Conservation (phyloP, 768 basidiomycete genomes). For the Termitomyces sp. region DNA sequence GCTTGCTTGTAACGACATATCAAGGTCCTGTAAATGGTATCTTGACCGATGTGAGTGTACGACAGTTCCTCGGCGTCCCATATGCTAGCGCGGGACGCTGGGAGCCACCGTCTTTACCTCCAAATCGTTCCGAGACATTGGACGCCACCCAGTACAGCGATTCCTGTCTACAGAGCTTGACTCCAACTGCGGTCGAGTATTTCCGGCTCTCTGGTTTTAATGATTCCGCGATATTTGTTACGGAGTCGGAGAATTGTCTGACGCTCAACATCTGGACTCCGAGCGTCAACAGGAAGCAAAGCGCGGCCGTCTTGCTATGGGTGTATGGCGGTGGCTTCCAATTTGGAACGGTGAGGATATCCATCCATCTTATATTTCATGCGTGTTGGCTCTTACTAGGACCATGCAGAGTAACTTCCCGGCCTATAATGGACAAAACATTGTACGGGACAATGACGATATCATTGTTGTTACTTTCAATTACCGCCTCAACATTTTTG, state of each 20-base stretch:
- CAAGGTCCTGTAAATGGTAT: slow-evolving; percentile 20
- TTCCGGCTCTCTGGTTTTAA: slow-evolving; percentile 16
- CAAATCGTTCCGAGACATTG: background rate
- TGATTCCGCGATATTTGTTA: slow-evolving; percentile 14
- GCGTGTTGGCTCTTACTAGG: no score
- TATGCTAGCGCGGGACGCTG: no score
- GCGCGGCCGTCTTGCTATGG: no score
- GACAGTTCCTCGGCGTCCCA: slow-evolving; percentile 6
- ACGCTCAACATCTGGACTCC: no score
- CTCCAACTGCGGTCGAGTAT: slow-evolving; percentile 11
- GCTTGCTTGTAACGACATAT: slow-evolving; percentile 20
- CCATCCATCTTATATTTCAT: no score
- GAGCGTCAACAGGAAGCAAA: no score
- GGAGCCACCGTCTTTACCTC: background rate
- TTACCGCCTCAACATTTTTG: slow-evolving; percentile 30
- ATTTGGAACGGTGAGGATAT: no score
- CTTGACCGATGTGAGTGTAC: background rate
- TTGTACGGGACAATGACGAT: slow-evolving; percentile 28
- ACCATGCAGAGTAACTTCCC: slow-evolving; percentile 21
- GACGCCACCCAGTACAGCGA: background rate
- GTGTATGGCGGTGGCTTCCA: no score
- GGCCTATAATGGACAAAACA: slow-evolving; percentile 21
- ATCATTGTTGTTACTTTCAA: slow-evolving; percentile 17
- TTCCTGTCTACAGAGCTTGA: slow-evolving; percentile 16
- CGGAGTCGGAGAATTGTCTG: no score